Evolutionary conservation across 2,329 filamentous ascomycete genomes (phyloP).

Genomic region (Hymenoscyphus fructigenus): DNA sequence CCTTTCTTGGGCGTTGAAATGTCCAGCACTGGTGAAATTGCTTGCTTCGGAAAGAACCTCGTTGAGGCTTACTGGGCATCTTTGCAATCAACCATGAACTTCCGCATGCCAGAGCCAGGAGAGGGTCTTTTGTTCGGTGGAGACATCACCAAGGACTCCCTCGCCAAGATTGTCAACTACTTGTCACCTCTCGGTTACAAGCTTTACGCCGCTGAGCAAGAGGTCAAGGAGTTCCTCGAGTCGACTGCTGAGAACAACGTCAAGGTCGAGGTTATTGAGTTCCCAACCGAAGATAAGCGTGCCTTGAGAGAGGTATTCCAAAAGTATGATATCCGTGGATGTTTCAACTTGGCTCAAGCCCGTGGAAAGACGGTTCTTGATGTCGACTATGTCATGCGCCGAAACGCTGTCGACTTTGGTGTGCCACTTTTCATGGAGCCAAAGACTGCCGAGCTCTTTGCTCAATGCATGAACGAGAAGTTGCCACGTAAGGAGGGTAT

Average conservation of each 20-base stretch:
- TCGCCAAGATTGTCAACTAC: conserved; percentile 81
- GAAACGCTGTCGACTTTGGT: conserved; percentile 97
- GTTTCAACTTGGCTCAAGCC: conserved; percentile 88
- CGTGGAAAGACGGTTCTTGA: conserved; percentile 82
- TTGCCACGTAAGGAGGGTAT: conserved; percentile 85
- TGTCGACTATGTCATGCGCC: conserved; percentile 96
- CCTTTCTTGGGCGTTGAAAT: conserved; percentile 98
- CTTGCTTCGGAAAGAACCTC: conserved; percentile 94
- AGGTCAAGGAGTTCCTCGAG: conserved; percentile 84
- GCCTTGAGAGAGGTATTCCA: conserved; percentile 91
- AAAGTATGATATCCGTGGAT: conserved; percentile 94
- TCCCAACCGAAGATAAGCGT: conserved; percentile 94
- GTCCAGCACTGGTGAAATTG: conserved; percentile 95
- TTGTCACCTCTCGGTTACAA: conserved; percentile 90
- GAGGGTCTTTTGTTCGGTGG: conserved; percentile 95
- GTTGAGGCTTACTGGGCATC: conserved; percentile 98
- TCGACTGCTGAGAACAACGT: conserved; percentile 64
- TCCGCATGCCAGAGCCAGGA: conserved; percentile 90
- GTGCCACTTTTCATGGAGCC: conserved; percentile 98
- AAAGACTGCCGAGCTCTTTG: conserved; percentile 94
- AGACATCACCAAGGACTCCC: conserved; percentile 66
- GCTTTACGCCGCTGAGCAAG: conserved; percentile 78
- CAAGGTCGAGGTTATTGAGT: conserved; percentile 86
- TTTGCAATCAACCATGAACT: conserved; percentile 97
- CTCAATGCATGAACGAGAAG: conserved; percentile 96